Evolutionary conservation across 2,329 filamentous ascomycete genomes (phyloP), one percentile per base, ranked within the genome.

Genomic region (Cryphonectria parasitica): DNA sequence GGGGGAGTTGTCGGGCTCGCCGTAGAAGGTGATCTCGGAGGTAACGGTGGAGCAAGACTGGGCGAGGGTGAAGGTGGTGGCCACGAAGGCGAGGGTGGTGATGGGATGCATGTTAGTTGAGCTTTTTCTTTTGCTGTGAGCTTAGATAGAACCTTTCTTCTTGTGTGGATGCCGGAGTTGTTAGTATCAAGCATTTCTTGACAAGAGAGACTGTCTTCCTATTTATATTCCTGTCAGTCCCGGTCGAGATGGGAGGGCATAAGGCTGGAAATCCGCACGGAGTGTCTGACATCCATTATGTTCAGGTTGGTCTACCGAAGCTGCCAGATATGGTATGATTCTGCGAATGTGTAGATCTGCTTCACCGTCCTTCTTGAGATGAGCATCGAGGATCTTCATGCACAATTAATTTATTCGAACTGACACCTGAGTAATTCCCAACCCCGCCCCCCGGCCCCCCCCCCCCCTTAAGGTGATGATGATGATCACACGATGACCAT

Each of bases 21-120:
- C 80, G 74, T 79, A 83, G 74, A 82, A 83, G 49, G 81, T 83
- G 62, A 78, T 74, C n/a, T 75, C 74, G 58, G 80, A 77, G 63
- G 67, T 58, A 17, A 71, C 72, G 22, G 75, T 64, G 49, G 75
- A 75, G 73, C 77, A 78, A 10, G 74, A 73, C 34, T 63, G 69
- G 56, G 56, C 64, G 4, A 54, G 49, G 22, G 22, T 45, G 43
- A 45, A 25, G n/a, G 49, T 6, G n/a, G 22, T 15, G n/a, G 49
- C n/a, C 49, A 54, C 22, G n/a, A 54, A 8, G n/a, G 49, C 49
- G n/a, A 54, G 22, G n/a, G 49, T 54, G 49, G 49, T 54, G 49
- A 54, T 5, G 49, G 49, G 10, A 54, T 54, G 49, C 49, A 54
- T 54, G 22, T 22, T 54, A n/a, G 49, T 22, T 54, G 49, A 22